Evolutionary conservation across 116 monocot species (phyloP), one percentile per base, ranked within the genome.

Genomic region (Iris pallida): DNA sequence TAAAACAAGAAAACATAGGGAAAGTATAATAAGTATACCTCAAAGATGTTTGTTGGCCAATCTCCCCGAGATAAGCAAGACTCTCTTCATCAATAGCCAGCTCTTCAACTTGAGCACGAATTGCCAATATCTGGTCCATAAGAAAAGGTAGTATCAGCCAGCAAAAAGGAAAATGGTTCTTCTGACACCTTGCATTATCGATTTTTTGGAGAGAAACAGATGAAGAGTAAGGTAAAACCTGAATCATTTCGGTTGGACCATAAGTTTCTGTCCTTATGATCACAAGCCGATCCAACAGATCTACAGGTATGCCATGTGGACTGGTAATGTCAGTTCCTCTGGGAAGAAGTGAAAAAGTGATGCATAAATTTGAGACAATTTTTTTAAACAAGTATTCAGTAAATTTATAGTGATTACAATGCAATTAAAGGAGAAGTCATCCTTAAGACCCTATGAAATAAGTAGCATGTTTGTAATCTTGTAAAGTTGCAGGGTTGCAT

Each of bases 271-370:
- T 97, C 47, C 97, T 66, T 64, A 97, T 78, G 52, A 97, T 92
- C 51, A 97, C 90, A 11, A 97, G 71, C 13, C 97, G 89, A 85
- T 97, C 97, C 19, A 97, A 81, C 65, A 97, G 69, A 74, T 97
- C 97, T 68, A 92, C 87, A 47, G 97, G 97, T 78, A 97, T 71
- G 60, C 97, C 97, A 71, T 97, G 97, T 16, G 97, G 97, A 69
- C 97, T 87, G 44, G 78, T 87, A 76, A 89, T 92, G 73, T 97
- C 97, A 57, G 96, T 97, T 83, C 96, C 96, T 75, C 96, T 97
- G 74, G 46, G 75, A n/a, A 65, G 59, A 56, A 53, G 16, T 4
- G 53, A 51, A 51, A 72, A 14, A 63, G 43, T 42, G 7, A 10
- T 20, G 17, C 20, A 45, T 5, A 45, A 55, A 14, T 16, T 53